phyloP scores from a whole-genome alignment of 2,329 filamentous ascomycete genomes.

The Phyllosticta paracitricarpa region DNA sequence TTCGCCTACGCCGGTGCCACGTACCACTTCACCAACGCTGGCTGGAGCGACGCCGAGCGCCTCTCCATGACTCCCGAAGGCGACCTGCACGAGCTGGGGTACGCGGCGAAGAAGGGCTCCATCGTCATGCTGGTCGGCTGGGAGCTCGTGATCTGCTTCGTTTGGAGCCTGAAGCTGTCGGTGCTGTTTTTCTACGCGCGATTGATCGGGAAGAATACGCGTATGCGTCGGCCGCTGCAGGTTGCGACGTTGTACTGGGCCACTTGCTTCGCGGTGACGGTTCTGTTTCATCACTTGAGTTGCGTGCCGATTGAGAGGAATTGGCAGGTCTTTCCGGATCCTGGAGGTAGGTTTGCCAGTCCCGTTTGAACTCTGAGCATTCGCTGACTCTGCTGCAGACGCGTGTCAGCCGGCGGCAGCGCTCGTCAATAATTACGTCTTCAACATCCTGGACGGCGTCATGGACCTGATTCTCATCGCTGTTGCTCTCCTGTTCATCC shows the following conservation, averaged over 20 bases:
- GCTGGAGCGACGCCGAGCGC: too few species aligned
- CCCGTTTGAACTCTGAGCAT: background rate
- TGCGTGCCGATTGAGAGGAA: background rate
- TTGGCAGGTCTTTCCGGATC: background rate
- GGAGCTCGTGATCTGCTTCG: background rate
- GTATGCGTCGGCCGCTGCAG: background rate
- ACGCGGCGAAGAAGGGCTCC: background rate
- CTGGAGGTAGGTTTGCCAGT: background rate
- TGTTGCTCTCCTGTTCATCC: background rate
- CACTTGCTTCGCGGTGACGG: background rate
- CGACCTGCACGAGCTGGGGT: background rate
- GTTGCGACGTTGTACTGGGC: background rate
- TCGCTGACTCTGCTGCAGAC: background rate
- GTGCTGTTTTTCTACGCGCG: background rate
- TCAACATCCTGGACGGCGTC: background rate
- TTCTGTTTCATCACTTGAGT: background rate
- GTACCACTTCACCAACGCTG: background rate
- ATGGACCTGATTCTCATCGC: background rate
- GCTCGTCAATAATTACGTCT: background rate
- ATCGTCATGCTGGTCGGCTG: background rate
- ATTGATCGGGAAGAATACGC: background rate
- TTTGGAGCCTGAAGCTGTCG: background rate
- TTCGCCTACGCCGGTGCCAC: background rate
- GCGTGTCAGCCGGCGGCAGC: background rate
- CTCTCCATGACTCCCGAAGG: too few species aligned